Base-by-base conservation (phyloP, 169 alveolate genomes). In the Cryptosporidium tyzzeri region DNA sequence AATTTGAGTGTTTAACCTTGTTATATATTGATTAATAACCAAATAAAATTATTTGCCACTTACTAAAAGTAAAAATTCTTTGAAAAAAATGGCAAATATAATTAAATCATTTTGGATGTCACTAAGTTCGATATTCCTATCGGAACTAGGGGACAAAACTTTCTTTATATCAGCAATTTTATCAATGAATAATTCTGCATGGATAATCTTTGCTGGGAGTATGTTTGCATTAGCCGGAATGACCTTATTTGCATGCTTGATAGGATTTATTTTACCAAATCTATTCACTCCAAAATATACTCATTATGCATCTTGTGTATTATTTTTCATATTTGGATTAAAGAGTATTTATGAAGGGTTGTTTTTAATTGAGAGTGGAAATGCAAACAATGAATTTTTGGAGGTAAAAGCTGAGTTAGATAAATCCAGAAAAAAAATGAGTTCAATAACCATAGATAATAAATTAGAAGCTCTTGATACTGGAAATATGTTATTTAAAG, bases 91-190 rank as follows among this genome's bases (percentile, higher is more conserved):
- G 89, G 35, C 80, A 33, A 80, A 48, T 44, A 31, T 65, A 7
- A 39, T 67, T 7, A 62, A 59, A 29, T 67, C 89, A 21, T 80
- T 80, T 65, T 80, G 89, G 89, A 80, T 80, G 73, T 80, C 89
- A 37, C 7, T 80, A 41, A 62, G 59, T 14, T 70, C 94, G 16
- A 85, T 93, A 50, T 75, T 93, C 65, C 48, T 93, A 31, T 91
- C 95, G 29, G 97, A 93, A 91, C 23, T 93, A 44, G 96, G 95
- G 23, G 96, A 95, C 70, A 84, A 93, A 67, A 93, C 97, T 33
- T 95, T 93, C 71, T 93, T 95, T 44, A 85, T 94, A 29, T 91
- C 93, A 2, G 94, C 94, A 45, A 71, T 93, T 10, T 92, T 93
- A 37, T 80, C 95, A 51, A 85, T 91, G 93, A 92, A 91, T 67